Evolutionary conservation across 768 basidiomycete genomes (phyloP), one percentile per base, ranked within the genome.

Genomic region (Rhizopogon vulgaris): DNA sequence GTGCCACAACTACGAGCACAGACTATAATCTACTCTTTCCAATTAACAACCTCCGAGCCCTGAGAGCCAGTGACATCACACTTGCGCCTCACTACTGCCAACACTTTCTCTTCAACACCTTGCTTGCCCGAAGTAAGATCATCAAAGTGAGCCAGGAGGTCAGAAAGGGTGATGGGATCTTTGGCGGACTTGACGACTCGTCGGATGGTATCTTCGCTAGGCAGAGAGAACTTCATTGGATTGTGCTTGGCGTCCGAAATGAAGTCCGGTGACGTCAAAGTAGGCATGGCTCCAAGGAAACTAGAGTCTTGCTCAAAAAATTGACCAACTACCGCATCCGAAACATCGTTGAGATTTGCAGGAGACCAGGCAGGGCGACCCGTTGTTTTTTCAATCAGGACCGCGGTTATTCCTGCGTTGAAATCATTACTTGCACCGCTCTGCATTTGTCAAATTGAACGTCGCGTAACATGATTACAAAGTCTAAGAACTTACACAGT

Each of bases 371-470:
- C 61, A 6, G 90, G 84, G 38, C 78, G 73, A 38, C 62, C 73
- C 72, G 73, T 52, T 24, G 73, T 68, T 62, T 78, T 80, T 46
- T 77, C 63, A 71, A 79, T 57, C 28, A 87, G 65, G 34, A 91
- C 81, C 37, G 85, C 78, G 28, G 77, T 83, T 39, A 98, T 86
- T 22, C 95, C 95, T 18, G 77, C 81, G 48, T 72, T 58, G 71
- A 99, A 97, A 73, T 99, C 96, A 6, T 83, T 74, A 64, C 82
- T 88, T 39, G 84, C 85, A 47, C 81, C 83, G 58, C 73, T 82
- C 93, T 94, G 62, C 17, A 34, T 22, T 24, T 46, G 9, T 57
- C 49, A 53, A 50, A 46, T 65, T 58, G 53, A 25, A 40, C 43
- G 15, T 18, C 3, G 17, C 14, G 40, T 42, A 15, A n/a, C 45